phyloP scores from a whole-genome alignment of 2,329 filamentous ascomycete genomes.

The Penicillium sp. region DNA sequence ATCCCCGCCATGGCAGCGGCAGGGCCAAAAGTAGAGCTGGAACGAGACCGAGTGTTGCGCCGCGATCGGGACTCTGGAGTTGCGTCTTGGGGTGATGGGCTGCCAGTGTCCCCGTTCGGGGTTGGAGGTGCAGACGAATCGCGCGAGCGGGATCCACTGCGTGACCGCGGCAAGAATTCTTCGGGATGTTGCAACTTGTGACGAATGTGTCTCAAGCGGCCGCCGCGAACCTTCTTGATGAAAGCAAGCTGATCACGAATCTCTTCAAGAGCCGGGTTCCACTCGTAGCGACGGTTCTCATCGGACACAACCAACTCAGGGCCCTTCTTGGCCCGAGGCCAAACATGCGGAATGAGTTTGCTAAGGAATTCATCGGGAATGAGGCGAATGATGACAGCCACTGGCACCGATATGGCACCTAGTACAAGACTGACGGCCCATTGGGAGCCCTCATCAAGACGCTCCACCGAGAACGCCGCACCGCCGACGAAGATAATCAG shows the following conservation, averaged over 20 bases:
- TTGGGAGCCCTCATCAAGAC: conserved; percentile 55
- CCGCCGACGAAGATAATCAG: conserved; percentile 67
- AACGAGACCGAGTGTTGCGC: conserved; percentile 50
- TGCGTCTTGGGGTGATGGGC: conserved; percentile 40
- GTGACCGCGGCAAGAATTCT: conserved; percentile 41
- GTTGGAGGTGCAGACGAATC: conserved; percentile 50
- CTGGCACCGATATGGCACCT: conserved; percentile 60
- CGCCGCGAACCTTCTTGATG: conserved; percentile 58
- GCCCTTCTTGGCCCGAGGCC: conserved; percentile 32
- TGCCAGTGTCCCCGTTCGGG: conserved; percentile 47
- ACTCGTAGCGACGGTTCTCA: conserved; percentile 46
- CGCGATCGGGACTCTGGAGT: conserved; percentile 51
- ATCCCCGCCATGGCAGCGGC: conserved; percentile 61
- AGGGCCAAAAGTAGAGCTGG: conserved; percentile 54
- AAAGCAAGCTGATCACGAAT: conserved; percentile 60
- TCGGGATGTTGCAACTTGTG: conserved; percentile 57
- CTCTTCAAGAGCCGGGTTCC: conserved; percentile 58
- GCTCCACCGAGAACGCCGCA: conserved; percentile 57
- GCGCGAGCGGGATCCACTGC: conserved; percentile 38
- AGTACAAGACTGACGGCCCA: conserved; percentile 67
- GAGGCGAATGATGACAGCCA: conserved; percentile 57
- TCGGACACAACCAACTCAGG: conserved; percentile 44
- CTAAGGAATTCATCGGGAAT: conserved; percentile 53
- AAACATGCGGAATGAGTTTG: conserved; percentile 39
- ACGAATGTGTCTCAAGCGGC: conserved; percentile 54